Base-by-base conservation (phyloP, 768 basidiomycete species). In the Pholiota molesta region DNA sequence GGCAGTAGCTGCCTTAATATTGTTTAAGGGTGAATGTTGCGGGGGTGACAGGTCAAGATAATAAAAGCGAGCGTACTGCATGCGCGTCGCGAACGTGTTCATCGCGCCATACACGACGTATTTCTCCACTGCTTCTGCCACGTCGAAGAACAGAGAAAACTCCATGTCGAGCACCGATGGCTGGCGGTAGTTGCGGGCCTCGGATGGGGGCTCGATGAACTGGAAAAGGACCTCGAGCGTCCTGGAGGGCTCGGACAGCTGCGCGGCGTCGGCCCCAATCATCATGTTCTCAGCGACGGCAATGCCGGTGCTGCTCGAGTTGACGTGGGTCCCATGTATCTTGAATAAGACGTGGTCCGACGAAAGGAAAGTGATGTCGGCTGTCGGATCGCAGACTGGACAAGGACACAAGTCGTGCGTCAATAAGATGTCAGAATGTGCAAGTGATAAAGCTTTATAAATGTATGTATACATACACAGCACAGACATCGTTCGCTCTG, bases 51-150 rank as follows among this genome's bases (percentile, higher is more conserved):
- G 31, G 1, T 3, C 9, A 31, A 5, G 31, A 5, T 3, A 7
- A 5, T 7, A 5, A 31, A 31, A 31, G 31, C 9, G 9, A 31
- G 6, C 31, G 31, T 31, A 31, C 31, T 31, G 31, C 31, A 31
- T 31, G 1, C 31, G 31, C 9, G 31, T 31, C 31, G 9, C 5
- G 31, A 6, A 31, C 5, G 31, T 31, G 28, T 64, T 67, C 67
- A 70, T 73, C n/a, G 69, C 66, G 17, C 66, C 58, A 54, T 62
- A 73, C 1, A 71, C 68, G 14, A 61, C 53, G 47, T 73, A 73
- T 28, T 69, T 71, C 45, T 72, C 67, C 5, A 67, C 72, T 1
- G 72, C 72, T 57, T 73, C 72, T 1, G 68, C 65, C 5, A 73
- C 53, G 9, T 40, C 0, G 28, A 59, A 56, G 13, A 71, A 49